Evolutionary conservation across 306 rosid genomes (phyloP), one percentile per base, ranked within the genome.

Genomic region (Hippophae rhamnoides): DNA sequence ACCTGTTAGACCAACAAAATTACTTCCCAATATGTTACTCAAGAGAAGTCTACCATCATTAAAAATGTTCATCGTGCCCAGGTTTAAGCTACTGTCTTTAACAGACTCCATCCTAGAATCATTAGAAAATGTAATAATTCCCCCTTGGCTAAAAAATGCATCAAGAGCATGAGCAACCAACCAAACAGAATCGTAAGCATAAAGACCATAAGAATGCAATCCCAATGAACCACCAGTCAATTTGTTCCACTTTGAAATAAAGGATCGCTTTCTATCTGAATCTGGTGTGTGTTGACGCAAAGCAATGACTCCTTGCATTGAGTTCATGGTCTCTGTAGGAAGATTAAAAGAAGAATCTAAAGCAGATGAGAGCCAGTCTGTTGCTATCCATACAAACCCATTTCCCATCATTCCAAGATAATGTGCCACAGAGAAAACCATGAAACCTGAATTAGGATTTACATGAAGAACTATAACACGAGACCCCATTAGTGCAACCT

Each of bases 331-430:
- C 13, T 74, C 84, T 1, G 58, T 52, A 69, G 81, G 73, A 18
- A 73, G 85, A 66, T 82, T 79, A 23, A 52, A 57, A 12, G 56
- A 13, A 57, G 94, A 81, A 71, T 93, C 99, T 61, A 93, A 48
- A 57, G 82, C 76, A 66, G 85, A 70, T 0, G 97, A 80, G 50
- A 93, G 95, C 97, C 97, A 93, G 43, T 93, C 97, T 0, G 97
- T 86, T 44, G 93, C 88, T 67, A 93, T 88, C 99, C 99, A 93
- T 13, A 80, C 99, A 72, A 76, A 86, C 44, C 95, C 99, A 74
- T 75, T 75, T n/a, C 79, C 80, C 58, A 73, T 72, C 97, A 93
- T 93, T 70, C 81, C 86, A 62, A 93, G 97, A 78, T 73, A 82
- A 14, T 38, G 74, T 0, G 99, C 97, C 65, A 86, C 84, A 43